These are phyloP conservation scores for Stylonectria norvegica DNA, from an alignment of 2,329 filamentous ascomycete species.

Conservation along the genomic window DNA sequence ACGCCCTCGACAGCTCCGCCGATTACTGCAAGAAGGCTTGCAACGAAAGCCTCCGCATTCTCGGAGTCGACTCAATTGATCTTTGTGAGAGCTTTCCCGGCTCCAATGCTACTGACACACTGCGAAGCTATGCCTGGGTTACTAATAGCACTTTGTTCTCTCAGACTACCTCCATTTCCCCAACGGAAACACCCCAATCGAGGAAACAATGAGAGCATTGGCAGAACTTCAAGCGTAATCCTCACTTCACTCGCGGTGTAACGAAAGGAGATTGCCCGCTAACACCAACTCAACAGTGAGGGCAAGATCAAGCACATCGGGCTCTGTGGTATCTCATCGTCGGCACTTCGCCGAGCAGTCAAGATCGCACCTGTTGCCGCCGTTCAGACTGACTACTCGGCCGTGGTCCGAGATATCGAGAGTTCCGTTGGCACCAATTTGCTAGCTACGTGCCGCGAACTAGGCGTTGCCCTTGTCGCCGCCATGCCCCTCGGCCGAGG, in stretches of 20 bases:
- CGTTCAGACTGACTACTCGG: slow-evolving; percentile 51
- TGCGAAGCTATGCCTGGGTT: background rate
- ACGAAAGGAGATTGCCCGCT: background rate
- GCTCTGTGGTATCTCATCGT: slow-evolving; percentile 43
- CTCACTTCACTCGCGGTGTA: background rate
- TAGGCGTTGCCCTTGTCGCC: slow-evolving; percentile 52
- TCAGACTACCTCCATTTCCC: slow-evolving; percentile 9
- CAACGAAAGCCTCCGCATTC: slow-evolving; percentile 35
- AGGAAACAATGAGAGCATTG: slow-evolving; percentile 46
- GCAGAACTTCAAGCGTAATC: slow-evolving; percentile 37
- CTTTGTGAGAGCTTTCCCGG: too few species aligned
- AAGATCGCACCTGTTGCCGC: slow-evolving; percentile 46
- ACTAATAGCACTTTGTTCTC: background rate
- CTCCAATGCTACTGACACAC: too few species aligned
- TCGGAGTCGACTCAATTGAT: slow-evolving; percentile 50
- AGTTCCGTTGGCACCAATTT: slow-evolving; percentile 41
- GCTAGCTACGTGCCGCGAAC: slow-evolving; percentile 49
- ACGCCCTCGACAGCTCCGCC: slow-evolving; percentile 17
- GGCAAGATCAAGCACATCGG: slow-evolving; percentile 54
- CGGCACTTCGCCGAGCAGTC: slow-evolving; percentile 47
- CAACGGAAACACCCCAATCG: slow-evolving; percentile 32
- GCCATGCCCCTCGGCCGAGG: slow-evolving; percentile 58
- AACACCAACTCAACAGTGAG: slow-evolving; percentile 29
- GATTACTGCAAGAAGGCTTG: slow-evolving; percentile 12
- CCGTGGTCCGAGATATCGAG: slow-evolving; percentile 56